phyloP scores from a whole-genome alignment of 2,329 filamentous ascomycete species.

The Fusarium sp. region DNA sequence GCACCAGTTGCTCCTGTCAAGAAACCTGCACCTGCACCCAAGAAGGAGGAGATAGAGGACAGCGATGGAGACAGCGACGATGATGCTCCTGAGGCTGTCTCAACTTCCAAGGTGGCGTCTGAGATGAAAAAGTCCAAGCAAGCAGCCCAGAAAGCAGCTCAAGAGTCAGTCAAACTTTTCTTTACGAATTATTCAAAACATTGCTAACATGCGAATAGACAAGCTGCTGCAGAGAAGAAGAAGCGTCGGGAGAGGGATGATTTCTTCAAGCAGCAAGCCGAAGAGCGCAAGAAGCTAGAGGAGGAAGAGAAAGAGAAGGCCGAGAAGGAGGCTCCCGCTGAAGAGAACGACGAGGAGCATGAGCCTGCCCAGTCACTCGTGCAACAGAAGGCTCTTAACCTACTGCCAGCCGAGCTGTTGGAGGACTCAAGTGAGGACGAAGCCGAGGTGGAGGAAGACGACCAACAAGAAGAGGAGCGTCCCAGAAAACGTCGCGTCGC shows the following conservation, averaged over 20 bases:
- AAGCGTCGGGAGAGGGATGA: conserved; percentile 67
- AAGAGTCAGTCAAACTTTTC: conserved; percentile 57
- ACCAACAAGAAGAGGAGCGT: conserved; percentile 37
- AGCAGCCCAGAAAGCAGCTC: conserved; percentile 61
- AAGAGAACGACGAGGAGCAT: conserved; percentile 7
- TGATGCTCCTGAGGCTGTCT: conserved; percentile 69
- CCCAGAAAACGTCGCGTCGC: conserved; percentile 60
- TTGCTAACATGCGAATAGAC: conserved; percentile 50
- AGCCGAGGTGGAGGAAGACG: conserved; percentile 38
- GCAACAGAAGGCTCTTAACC: conserved; percentile 54
- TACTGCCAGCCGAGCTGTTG: conserved; percentile 66
- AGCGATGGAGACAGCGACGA: conserved; percentile 61
- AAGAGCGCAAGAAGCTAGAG: conserved; percentile 57
- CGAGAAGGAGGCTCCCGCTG: conserved; percentile 26
- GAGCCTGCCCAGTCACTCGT: conserved; percentile 13
- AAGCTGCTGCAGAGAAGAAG: conserved; percentile 62
- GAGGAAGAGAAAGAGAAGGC: conserved; percentile 39
- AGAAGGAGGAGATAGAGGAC: conserved; percentile 42
- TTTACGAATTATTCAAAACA: not conserved
- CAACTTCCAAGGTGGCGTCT: conserved; percentile 60
- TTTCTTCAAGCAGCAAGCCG: conserved; percentile 66
- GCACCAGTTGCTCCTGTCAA: conserved; percentile 11
- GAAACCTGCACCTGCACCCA: conserved; percentile 27
- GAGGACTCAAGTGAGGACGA: conserved; percentile 61
- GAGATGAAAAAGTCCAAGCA: conserved; percentile 59